Base-by-base conservation (phyloP, 306 rosid genomes). In the Casuarina glauca region DNA sequence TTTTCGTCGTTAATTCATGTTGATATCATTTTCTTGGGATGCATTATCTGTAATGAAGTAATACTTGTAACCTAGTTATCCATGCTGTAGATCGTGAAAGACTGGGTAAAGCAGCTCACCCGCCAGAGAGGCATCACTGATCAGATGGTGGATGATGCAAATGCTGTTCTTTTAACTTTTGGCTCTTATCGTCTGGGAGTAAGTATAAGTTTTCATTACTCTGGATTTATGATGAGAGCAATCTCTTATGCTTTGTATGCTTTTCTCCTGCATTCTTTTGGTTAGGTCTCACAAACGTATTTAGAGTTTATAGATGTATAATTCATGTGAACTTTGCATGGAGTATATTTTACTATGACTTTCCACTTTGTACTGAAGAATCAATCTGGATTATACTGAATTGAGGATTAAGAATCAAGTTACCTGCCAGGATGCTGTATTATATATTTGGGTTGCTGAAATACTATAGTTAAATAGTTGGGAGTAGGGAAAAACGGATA, bases 131-230 rank as follows among this genome's bases (percentile, higher is more conserved):
- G 99, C 81, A 93, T 92, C 81, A 85, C 96, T 1, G 99, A 95
- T 76, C 99, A 95, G 92, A 95, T 88, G 97, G 97, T 89, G 81
- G 96, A 93, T 89, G 96, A 91, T 16, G 97, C 97, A 48, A 95
- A 93, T 77, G 97, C 97, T n/a, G 83, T 86, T 71, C 93, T 95
- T 83, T 86, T 89, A 72, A 95, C 99, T 17, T 95, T 95, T 71
- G 99, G 99, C 17, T 95, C 99, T 49, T 95, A 89, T 68, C 81
- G 96, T 38, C 87, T 93, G 7, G 99, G 99, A 91, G 99, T 95
- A 72, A 87, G 96, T 76, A 36, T 70, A 3, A 69, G 48, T 46
- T 74, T 42, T 20, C 4, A 9, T 1, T 0, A 2, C 2, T 9
- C 64, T 49, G 17, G 57, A 62, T 49, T 32, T 8, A 58, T 45